Evolutionary conservation across 2,329 filamentous ascomycete genomes (phyloP).

Genomic region (Penicillium psychrosexuale): DNA sequence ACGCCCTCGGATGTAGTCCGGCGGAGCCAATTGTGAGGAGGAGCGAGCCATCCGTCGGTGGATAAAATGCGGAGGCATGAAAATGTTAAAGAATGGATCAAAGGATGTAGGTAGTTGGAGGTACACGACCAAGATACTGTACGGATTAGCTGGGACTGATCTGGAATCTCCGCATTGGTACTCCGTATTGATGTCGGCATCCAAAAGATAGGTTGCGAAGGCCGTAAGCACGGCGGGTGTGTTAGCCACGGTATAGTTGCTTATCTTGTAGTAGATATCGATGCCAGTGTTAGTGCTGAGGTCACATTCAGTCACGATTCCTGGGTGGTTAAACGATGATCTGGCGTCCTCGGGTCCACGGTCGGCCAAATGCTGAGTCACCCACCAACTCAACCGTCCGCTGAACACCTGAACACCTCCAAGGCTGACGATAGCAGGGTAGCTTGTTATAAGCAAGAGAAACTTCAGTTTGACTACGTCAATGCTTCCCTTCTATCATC

Average conservation of each 20-base stretch:
- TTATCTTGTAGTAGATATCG: background rate
- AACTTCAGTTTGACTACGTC: background rate
- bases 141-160: background rate
- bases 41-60: background rate
- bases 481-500: background rate
- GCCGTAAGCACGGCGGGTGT: background rate
- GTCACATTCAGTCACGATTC: background rate
- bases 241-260: background rate
- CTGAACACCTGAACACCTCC: background rate
- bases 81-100: background rate
- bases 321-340: background rate
- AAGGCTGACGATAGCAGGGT: background rate
- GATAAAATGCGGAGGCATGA: background rate
- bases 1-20: background rate
- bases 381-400: background rate
- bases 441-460: background rate
- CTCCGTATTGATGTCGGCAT: background rate
- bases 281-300: background rate
- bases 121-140: background rate
- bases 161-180: background rate
- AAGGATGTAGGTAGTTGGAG: background rate
- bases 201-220: background rate
- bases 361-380: constrained; percentile 1
- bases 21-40: background rate
- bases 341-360: too few relatives aligned